Evolutionary conservation across 164 flowering plant species (phyloP).

Genomic region (Warburgia ugandensis): DNA sequence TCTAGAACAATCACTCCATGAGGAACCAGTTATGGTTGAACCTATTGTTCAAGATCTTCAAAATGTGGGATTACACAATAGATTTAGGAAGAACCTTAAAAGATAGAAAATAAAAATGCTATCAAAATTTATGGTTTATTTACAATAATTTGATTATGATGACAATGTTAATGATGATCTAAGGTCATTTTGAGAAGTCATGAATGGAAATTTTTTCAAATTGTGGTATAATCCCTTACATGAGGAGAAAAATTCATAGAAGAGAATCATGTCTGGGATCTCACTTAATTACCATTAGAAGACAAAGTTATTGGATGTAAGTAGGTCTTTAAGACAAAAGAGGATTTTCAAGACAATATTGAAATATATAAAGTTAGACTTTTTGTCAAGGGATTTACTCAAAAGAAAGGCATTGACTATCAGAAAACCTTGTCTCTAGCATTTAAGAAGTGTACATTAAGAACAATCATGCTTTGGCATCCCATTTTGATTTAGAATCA

Average conservation of each 20-base stretch:
- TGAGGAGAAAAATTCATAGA: neutral
- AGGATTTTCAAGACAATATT: neutral
- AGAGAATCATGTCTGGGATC: neutral
- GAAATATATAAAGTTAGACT: neutral
- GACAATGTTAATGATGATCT: neutral
- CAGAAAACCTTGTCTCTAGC: neutral
- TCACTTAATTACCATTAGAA: neutral
- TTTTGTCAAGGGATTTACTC: too few species aligned
- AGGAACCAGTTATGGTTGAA: too few species aligned
- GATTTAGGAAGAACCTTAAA: neutral
- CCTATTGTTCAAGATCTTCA: neutral
- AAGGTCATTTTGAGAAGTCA: neutral
- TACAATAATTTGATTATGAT: neutral
- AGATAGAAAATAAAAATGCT: neutral
- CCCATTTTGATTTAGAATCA: too few species aligned
- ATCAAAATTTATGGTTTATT: constrained; percentile 1
- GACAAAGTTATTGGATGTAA: neutral
- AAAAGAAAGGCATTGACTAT: neutral
- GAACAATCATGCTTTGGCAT: neutral
- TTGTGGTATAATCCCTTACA: neutral
- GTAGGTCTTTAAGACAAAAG: constrained; percentile 3
- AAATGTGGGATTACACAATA: neutral
- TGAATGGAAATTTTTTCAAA: neutral
- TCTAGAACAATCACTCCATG: too few species aligned
- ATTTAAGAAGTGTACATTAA: neutral